Evolutionary conservation across 2,329 filamentous ascomycete genomes (phyloP), one percentile per base, ranked within the genome.

Genomic region (Fusarium sublunatum): DNA sequence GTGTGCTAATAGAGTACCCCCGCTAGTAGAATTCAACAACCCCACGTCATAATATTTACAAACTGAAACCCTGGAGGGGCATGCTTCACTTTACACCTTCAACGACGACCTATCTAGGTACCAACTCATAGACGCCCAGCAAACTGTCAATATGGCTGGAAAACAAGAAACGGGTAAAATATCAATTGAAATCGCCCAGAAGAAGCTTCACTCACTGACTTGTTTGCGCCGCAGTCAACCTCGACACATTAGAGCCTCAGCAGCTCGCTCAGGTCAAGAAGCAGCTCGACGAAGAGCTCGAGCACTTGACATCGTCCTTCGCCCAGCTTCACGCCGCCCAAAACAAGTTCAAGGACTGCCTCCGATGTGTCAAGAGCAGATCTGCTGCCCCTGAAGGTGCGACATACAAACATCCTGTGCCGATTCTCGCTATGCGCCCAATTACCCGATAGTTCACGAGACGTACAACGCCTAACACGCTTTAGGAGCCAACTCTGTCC

Each of bases 271-370:
- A 92, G 70, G 89, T 99, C 69, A 97, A 99, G 83, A 93, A 95
- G 77, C 94, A 97, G 77, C 89, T 99, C 67, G 94, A 97, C 76
- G 90, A 95, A 72, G 95, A 99, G 79, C 89, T 99, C 66, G 92
- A 97, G 75, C 94, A 98, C 81, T 87, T 99, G 67, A 96, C 92
- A 3, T 86, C 83, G 54, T 98, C 95, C 9, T 97, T 96, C 80
- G 85, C 90, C 46, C 95, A 96, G 75, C 87, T 99, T 2, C 91
- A 93, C 65, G 89, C 89, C 48, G 95, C 95, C 3, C 95, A 98
- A 76, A 85, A 87, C 50, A 97, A 96, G 76, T 99, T 99, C 81
- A 86, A 87, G 53, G 94, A 98, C 73, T 99, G 95, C 72, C 84
- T 97, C 32, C 85, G 86, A 46, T 92, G 91, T 48, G 91, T 99